A percentile compares a stretch with the other conserved stretches of the same genome.
These are phyloP conservation scores for Rhynchospora breviuscula DNA, from an alignment of 176 grass and related monocot genomes.

Conservation along the genomic window DNA sequence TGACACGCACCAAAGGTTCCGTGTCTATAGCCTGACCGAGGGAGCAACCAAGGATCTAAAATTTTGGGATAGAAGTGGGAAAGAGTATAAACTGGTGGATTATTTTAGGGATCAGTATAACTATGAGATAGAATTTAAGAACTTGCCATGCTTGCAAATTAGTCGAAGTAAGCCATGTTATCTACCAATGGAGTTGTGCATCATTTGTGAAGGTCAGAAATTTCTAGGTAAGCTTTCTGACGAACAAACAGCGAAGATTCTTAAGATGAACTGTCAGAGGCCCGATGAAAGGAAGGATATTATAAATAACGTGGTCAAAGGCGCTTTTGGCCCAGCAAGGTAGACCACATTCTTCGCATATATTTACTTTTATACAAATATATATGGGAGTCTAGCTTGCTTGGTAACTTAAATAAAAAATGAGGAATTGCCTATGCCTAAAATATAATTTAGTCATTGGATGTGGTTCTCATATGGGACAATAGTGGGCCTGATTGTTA, in stretches of 20 bases:
- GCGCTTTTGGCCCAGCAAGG: conserved; percentile 51
- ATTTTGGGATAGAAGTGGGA: conserved; percentile 76
- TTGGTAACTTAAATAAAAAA: background rate
- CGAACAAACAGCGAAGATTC: conserved; percentile 72
- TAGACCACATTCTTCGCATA: conserved; percentile 22
- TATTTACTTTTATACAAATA: conserved; percentile 11
- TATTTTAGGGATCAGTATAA: conserved; percentile 94
- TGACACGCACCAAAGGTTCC: conserved; percentile 76
- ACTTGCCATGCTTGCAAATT: conserved; percentile 90
- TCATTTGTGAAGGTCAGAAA: conserved; percentile 88
- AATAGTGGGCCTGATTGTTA: background rate
- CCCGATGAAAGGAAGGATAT: conserved; percentile 77
- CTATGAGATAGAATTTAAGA: conserved; percentile 91
- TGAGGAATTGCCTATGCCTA: background rate
- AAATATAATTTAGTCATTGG: background rate
- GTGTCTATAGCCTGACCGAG: conserved; percentile 69
- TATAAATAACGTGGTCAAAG: conserved; percentile 65
- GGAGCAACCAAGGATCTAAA: conserved; percentile 78
- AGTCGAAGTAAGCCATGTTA: conserved; percentile 91
- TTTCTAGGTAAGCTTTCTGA: conserved; percentile 89
- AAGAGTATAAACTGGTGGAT: conserved; percentile 63
- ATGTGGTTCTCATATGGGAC: background rate
- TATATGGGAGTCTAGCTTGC: background rate
- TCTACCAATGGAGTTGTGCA: conserved; percentile 87
- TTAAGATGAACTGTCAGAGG: conserved; percentile 83